A percentile compares a stretch with the other conserved stretches of the same genome.
phyloP scores from a whole-genome alignment of 2,329 filamentous ascomycete species.

The Alternaria postmessia region DNA sequence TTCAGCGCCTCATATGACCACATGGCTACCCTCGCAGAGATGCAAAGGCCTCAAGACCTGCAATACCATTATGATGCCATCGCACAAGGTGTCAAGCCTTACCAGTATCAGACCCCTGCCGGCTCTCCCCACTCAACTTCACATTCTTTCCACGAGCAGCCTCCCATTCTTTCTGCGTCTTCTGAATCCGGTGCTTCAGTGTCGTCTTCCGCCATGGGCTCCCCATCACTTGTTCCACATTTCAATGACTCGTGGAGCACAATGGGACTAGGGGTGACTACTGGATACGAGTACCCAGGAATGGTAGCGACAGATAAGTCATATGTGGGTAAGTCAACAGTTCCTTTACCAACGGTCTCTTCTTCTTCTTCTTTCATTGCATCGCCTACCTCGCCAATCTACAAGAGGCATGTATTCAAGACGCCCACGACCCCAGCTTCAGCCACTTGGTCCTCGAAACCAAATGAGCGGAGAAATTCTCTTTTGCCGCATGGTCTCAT shows the following conservation, averaged over 20 bases:
- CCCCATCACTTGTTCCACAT: constrained; percentile 67
- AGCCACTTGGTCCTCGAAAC: constrained; percentile 47
- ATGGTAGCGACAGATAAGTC: constrained; percentile 58
- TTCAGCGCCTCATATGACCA: constrained; percentile 51
- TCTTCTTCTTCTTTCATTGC: constrained; percentile 28
- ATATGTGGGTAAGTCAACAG: constrained; percentile 59
- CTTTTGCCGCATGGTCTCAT: constrained; percentile 40
- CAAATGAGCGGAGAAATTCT: constrained; percentile 33
- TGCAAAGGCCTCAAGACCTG: constrained; percentile 46
- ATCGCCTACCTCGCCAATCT: constrained; percentile 24
- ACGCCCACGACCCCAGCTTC: constrained; percentile 44
- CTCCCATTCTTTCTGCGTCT: constrained; percentile 56
- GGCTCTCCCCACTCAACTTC: constrained; percentile 56
- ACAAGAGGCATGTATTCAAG: constrained; percentile 39
- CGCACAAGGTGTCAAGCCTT: constrained; percentile 48
- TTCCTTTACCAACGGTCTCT: constrained; percentile 45
- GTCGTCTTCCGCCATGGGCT: constrained; percentile 60
- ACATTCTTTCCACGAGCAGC: constrained; percentile 57
- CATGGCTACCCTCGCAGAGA: constrained; percentile 44
- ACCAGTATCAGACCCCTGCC: constrained; percentile 49
- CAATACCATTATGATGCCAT: constrained; percentile 48
- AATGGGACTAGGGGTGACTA: constrained; percentile 67
- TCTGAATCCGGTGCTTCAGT: constrained; percentile 62
- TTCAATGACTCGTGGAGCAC: constrained; percentile 66
- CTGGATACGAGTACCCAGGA: constrained; percentile 63